Evolutionary conservation across 805 yeast species (phyloP).

Genomic region (Metschnikowia peoriensis): DNA sequence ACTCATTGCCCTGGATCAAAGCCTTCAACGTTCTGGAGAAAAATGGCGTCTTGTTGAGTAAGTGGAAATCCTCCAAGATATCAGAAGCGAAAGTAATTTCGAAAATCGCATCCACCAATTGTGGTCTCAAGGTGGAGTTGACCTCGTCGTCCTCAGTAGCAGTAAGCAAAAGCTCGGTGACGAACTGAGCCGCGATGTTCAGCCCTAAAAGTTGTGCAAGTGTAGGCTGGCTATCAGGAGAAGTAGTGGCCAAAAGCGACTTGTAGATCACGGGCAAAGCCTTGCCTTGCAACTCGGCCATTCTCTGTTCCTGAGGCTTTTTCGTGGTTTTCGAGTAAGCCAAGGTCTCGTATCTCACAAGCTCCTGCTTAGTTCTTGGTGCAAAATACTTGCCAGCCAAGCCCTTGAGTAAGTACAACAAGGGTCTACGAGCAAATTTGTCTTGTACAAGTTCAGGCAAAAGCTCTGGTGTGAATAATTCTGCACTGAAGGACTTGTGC

Average conservation of each 20-base stretch:
- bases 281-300: slow-evolving; percentile 60
- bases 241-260: slow-evolving; percentile 38
- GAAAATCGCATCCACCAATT: slow-evolving; percentile 55
- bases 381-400: slow-evolving; percentile 79
- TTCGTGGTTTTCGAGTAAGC: slow-evolving; percentile 67
- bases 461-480: slow-evolving; percentile 46
- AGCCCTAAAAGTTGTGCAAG: slow-evolving; percentile 52
- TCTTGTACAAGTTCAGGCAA: slow-evolving; percentile 58
- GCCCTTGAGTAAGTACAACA: slow-evolving; percentile 76
- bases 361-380: slow-evolving; percentile 60
- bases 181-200: slow-evolving; percentile 80
- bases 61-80: slow-evolving; percentile 61
- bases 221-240: slow-evolving; percentile 40
- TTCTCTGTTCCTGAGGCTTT: slow-evolving; percentile 77
- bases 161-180: slow-evolving; percentile 69
- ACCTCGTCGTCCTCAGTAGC: slow-evolving; percentile 44
- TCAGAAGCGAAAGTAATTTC: slow-evolving; percentile 62
- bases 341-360: slow-evolving; percentile 58
- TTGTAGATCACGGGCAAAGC: slow-evolving; percentile 67
- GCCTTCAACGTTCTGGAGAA: slow-evolving; percentile 72
- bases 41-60: slow-evolving; percentile 65
- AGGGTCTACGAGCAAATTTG: slow-evolving; percentile 86
- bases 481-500: slow-evolving; percentile 66
- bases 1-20: slow-evolving; percentile 81
- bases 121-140: slow-evolving; percentile 39